Conservation (phyloP, 257 asterid genomes). For the Cinchona pubescens region DNA sequence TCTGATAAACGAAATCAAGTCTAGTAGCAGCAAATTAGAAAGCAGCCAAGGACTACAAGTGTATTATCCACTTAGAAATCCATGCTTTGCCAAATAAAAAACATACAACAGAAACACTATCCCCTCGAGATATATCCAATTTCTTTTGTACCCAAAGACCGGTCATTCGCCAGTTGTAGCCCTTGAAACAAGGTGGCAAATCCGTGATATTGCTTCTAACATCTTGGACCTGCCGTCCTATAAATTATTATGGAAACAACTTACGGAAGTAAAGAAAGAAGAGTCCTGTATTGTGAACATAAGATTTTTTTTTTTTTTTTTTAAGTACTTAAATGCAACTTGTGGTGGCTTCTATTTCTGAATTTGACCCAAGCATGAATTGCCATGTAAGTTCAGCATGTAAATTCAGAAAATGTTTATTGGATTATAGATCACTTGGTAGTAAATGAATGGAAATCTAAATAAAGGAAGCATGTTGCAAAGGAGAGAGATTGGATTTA, state of each 20-base stretch:
- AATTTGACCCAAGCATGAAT: neutral
- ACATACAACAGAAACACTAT: neutral
- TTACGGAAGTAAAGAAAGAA: neutral
- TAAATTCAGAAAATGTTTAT: neutral
- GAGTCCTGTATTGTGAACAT: too few species aligned
- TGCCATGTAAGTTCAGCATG: neutral
- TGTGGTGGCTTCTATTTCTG: too few species aligned
- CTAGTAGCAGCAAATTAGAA: neutral
- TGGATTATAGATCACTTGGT: neutral
- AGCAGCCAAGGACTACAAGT: neutral
- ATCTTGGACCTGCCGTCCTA: neutral
- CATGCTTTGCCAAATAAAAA: neutral
- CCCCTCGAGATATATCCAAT: neutral
- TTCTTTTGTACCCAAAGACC: neutral
- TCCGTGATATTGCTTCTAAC: neutral
- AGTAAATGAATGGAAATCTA: neutral
- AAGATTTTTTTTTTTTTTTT: too few species aligned
- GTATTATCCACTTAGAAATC: neutral
- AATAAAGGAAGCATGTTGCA: neutral
- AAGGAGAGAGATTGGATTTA: conserved; percentile 23
- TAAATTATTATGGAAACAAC: neutral
- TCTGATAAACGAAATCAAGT: neutral
- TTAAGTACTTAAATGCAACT: neutral
- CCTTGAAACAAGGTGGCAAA: neutral
- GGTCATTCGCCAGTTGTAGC: neutral